These are phyloP conservation scores for Colletotrichum filicis DNA, from an alignment of 2,329 filamentous ascomycete genomes.

Conservation along the genomic window DNA sequence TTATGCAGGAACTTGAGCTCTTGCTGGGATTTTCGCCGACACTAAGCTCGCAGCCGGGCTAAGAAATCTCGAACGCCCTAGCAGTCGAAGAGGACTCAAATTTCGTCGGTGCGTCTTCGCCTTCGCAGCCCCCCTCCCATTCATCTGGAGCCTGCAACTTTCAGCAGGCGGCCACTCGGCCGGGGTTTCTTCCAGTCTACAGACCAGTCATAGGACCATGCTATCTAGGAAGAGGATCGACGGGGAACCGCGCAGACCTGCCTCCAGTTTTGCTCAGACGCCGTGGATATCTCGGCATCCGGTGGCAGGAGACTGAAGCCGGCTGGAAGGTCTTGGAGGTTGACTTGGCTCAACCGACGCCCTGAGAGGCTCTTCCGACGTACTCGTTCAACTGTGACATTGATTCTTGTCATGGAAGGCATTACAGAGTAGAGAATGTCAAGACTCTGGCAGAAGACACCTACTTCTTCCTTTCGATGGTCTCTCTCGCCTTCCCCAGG, in stretches of 20 bases:
- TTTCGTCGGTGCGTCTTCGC: slow-evolving; percentile 29
- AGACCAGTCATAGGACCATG: neutral
- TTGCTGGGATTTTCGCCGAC: neutral
- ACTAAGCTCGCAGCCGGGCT: slow-evolving; percentile 10
- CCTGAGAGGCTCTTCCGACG: slow-evolving; percentile 40
- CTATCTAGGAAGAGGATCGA: neutral
- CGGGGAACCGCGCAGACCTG: neutral
- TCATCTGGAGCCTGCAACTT: slow-evolving; percentile 18
- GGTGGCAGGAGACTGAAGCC: slow-evolving; percentile 38
- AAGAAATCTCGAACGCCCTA: slow-evolving; percentile 32
- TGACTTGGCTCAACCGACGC: slow-evolving; percentile 40
- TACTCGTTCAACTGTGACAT: slow-evolving; percentile 41
- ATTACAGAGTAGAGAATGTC: slow-evolving; percentile 39
- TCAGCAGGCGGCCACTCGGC: slow-evolving; percentile 7
- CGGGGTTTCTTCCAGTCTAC: neutral
- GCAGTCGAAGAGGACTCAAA: slow-evolving; percentile 31
- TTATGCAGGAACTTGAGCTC: slow-evolving; percentile 5
- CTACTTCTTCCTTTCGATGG: slow-evolving; percentile 13
- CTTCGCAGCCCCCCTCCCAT: slow-evolving; percentile 31
- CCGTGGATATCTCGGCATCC: slow-evolving; percentile 40
- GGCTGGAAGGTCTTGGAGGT: slow-evolving; percentile 33
- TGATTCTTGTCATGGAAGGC: slow-evolving; percentile 39
- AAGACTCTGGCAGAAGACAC: slow-evolving; percentile 37
- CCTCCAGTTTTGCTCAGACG: neutral
- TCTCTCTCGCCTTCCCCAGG: slow-evolving; percentile 31